Base-by-base conservation (phyloP, 1,284 basidiomycete species). In the Lentinus polychrous region DNA sequence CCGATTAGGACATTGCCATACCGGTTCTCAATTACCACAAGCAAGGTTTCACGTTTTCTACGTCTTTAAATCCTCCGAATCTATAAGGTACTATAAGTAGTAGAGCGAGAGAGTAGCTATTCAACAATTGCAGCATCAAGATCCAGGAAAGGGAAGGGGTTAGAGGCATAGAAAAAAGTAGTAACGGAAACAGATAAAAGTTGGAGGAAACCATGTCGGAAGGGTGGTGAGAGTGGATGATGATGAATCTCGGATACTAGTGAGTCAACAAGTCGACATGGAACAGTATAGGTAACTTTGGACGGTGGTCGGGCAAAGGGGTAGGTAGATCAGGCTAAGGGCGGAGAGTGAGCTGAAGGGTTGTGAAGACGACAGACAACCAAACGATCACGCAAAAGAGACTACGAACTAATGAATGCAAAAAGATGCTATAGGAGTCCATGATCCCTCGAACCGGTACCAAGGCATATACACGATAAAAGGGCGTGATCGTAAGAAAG, bases 81-180 rank as follows among this genome's bases (percentile, higher is more conserved):
- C 39, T 40, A 40, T 40, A 23, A 40, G 27, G 39, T 40, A 40
- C 17, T 12, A 22, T 40, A 40, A 6, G 35, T 40, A 40, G 39
- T 40, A 40, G n/a, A 18, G 20, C 15, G 18, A 20, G 22, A 34
- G 34, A 34, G 34, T 35, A 27, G 40, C 27, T 45, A 49, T 35
- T 49, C 41, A 45, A 44, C 48, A 49, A 49, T n/a, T 44, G 42
- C 41, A 38, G 48, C 33, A 49, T 27, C 33, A 34, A 44, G 31
- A 17, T 31, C 27, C 46, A 47, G 32, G 17, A 22, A 32, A 38
- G 20, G 34, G 10, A n/a, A 23, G 24, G n/a, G n/a, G n/a, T n/a
- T 14, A 15, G 23, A 40, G 31, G 8, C 17, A 46, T 10, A n/a
- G 18, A 27, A 22, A 47, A 14, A 24, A n/a, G 39, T 27, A 8